Conservation (phyloP, 495 filamentous ascomycete genomes). For the Margaritispora aquatica region DNA sequence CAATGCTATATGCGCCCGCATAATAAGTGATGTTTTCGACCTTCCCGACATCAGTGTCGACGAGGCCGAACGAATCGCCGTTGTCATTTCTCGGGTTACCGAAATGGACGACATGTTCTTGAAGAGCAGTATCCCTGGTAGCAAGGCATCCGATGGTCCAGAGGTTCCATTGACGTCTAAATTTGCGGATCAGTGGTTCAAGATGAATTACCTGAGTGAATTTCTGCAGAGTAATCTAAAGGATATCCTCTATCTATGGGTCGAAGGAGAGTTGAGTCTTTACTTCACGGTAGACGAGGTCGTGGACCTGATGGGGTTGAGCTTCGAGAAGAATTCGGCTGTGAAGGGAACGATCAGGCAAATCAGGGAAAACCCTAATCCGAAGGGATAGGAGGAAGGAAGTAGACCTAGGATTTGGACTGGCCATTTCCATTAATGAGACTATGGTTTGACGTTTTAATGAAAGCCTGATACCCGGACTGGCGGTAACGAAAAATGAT, state of each 20-base stretch:
- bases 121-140: conserved; percentile 31
- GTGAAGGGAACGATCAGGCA: conserved; percentile 72
- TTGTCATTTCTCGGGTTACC: conserved; percentile 65
- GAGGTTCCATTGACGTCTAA: conserved; percentile 61
- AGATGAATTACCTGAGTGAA: conserved; percentile 82
- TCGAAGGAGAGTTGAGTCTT: conserved; percentile 74
- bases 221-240: conserved; percentile 84
- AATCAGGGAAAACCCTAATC: conserved; percentile 46
- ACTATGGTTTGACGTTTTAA: too few species aligned
- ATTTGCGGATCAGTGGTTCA: conserved; percentile 79
- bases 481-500: too few species aligned
- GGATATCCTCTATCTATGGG: conserved; percentile 85
- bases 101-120: conserved; percentile 70
- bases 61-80: conserved; percentile 73
- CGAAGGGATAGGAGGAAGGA: too few species aligned
- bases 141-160: conserved; percentile 17
- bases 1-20: conserved; percentile 70
- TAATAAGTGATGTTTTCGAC: conserved; percentile 82
- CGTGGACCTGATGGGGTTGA: conserved; percentile 75
- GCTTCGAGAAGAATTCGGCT: conserved; percentile 85
- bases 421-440: too few species aligned
- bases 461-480: too few species aligned
- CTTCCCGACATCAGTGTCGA: conserved; percentile 79
- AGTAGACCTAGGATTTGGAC: too few species aligned
- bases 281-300: conserved; percentile 83